Conservation (phyloP, 768 basidiomycete species). For the Scleroderma citrinum region DNA sequence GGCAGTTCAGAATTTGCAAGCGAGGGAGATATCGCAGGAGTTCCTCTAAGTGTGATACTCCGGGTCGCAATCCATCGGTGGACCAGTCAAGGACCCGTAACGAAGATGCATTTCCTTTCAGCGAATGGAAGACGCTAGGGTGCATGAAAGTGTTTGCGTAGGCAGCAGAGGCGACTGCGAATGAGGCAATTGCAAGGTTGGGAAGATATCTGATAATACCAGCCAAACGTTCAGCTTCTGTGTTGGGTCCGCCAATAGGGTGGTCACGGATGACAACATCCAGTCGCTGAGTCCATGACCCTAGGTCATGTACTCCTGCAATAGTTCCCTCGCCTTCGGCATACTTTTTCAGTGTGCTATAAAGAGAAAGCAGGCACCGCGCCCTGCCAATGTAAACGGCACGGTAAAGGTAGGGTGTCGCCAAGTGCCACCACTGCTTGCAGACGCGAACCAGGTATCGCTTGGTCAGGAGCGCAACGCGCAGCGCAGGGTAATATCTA, state of each 20-base stretch:
- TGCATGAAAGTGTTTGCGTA: neutral
- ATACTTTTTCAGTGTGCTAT: slow-evolving; percentile 8
- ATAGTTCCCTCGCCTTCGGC: slow-evolving; percentile 8
- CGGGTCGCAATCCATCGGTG: neutral
- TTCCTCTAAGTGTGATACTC: neutral
- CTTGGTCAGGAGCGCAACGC: slow-evolving; percentile 20
- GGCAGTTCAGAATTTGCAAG: slow-evolving; percentile 6
- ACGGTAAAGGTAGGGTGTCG: slow-evolving; percentile 17
- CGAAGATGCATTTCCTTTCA: slow-evolving; percentile 10
- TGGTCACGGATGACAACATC: slow-evolving; percentile 21
- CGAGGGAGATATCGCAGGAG: slow-evolving; percentile 10
- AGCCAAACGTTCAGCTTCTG: slow-evolving; percentile 6
- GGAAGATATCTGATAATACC: slow-evolving; percentile 13
- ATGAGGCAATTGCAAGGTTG: slow-evolving; percentile 16
- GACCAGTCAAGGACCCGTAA: slow-evolving; percentile 19
- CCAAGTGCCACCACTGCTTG: slow-evolving; percentile 24
- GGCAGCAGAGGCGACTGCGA: neutral
- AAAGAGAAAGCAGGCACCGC: slow-evolving; percentile 16
- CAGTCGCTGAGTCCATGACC: slow-evolving; percentile 19
- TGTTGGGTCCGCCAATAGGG: neutral
- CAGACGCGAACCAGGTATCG: slow-evolving; percentile 24
- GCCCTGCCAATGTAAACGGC: slow-evolving; percentile 18
- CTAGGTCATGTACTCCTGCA: slow-evolving; percentile 8
- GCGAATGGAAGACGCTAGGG: slow-evolving; percentile 12
- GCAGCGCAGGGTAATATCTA: slow-evolving; percentile 2